Evolutionary conservation across 139 green algal genomes (phyloP), one percentile per base, ranked within the genome.

Genomic region (Zygnema circumcarinatum): DNA sequence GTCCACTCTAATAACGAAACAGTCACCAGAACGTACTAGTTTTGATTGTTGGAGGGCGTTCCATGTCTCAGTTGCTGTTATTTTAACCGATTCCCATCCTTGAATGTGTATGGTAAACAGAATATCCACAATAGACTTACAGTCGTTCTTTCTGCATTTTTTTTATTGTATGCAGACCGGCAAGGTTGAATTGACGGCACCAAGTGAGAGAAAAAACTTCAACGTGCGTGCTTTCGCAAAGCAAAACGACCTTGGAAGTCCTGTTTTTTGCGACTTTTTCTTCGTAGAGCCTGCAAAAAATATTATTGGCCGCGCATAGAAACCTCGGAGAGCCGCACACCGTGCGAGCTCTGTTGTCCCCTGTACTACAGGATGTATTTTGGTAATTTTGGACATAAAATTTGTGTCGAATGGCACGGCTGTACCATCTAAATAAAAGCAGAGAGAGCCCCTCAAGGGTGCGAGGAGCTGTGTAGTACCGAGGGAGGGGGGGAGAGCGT

Each of bases 201-300:
- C 78, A 29, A 22, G 16, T 2, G 32, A 56, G n/a, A 31, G 76
- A 33, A 40, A 40, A 25, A 40, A 40, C 31, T 90, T 90, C 47
- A 89, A 83, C 33, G 38, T 79, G 0, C 79, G 85, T 1, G 22
- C 74, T 42, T 90, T 88, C 3, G 85, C 85, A 56, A n/a, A 68
- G 21, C 0, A 89, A 38, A 31, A 88, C 20, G 38, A 21, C 1
- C 76, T 90, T 35, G 79, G 78, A 25, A 35, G 1, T 32, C 85
- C 85, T 67, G 85, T 90, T 53, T 62, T 79, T 67, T 67, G 67
- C 11, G 1, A 36, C 3, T 80, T 74, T 67, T 90, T 90, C 80
- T 39, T 79, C 1, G 35, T 62, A 2, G 0, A 88, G 22, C 47
- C 47, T n/a, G n/a, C n/a, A n/a, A n/a, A n/a, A n/a, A n/a, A n/a